Base-by-base conservation (phyloP, 495 filamentous ascomycete species). In the Penicillium manginii region DNA sequence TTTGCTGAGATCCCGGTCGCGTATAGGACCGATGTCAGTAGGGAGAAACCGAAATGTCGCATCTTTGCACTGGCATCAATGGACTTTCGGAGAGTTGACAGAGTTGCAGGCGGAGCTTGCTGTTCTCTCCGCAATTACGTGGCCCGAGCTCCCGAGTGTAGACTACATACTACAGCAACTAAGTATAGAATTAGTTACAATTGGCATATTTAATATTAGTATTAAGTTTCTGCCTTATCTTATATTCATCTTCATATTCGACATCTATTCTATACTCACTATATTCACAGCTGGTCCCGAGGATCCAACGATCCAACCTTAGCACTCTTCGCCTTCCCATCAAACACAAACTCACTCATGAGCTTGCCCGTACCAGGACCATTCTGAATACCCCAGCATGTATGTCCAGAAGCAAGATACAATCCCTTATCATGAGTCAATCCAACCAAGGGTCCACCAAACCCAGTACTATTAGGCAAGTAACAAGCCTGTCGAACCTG, bases 311-410 rank as follows among this genome's bases (percentile, higher is more conserved):
- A 82, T 17, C 74, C 79, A 46, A 93, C 83, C 60, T 87, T 86
- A 14, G 91, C 92, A 56, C 90, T 93, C 68, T 76, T 89, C 4
- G 89, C 84, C 59, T 82, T 79, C 9, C 92, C 92, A 54, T 96
- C 91, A 65, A 93, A 88, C 4, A 96, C 77, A 72, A 94, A 83
- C 67, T 93, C 91, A 56, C 88, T 90, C 76, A 98, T 89, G 35
- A 96, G 73, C 78, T 88, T 91, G 4, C 93, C 94, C 18, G 93
- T 97, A 7, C 85, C 96, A 4, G 93, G 92, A 3, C 86, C 92
- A 80, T 98, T 98, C 73, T 97, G 93, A 50, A 98, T 96, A 15
- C 93, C 93, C 94, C 94, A 98, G 73, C 94, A 98, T 3, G 91
- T 96, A 75, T 98, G 94, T 12, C 94, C 94, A 7, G 91, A 82